A percentile compares a stretch with the other conserved stretches of the same genome.
These are phyloP conservation scores for Chloropicon primus DNA, from an alignment of 139 green algal genomes.

Conservation along the genomic window DNA sequence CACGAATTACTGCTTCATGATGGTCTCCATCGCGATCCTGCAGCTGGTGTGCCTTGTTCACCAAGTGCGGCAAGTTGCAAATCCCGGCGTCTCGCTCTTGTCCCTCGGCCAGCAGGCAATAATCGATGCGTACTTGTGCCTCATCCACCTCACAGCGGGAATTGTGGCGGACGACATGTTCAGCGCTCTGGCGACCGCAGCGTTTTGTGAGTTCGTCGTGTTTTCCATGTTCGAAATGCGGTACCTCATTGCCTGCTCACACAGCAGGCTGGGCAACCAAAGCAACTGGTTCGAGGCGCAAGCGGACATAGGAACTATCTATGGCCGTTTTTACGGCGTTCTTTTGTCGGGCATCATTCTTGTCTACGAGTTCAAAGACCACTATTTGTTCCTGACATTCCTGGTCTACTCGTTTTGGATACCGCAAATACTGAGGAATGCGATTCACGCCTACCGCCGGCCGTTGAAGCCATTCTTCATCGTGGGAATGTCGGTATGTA, in stretches of 20 bases:
- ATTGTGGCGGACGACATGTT: constrained; percentile 72
- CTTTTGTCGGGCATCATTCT: constrained; percentile 28
- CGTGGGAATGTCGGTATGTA: constrained; percentile 45
- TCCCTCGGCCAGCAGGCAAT: constrained; percentile 58
- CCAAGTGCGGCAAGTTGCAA: constrained; percentile 54
- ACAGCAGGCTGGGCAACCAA: not conserved
- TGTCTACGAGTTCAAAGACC: constrained; percentile 22
- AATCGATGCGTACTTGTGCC: constrained; percentile 74
- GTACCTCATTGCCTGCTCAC: constrained; percentile 35
- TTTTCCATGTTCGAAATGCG: constrained; percentile 85
- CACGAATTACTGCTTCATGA: constrained; percentile 57
- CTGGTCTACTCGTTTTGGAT: constrained; percentile 62
- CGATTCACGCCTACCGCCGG: constrained; percentile 29
- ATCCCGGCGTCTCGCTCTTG: constrained; percentile 50
- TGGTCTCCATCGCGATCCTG: constrained; percentile 33
- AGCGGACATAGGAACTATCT: not conserved
- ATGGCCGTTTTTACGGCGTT: constrained; percentile 12
- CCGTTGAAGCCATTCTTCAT: constrained; percentile 49
- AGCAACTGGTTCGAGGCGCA: not conserved
- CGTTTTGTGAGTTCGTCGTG: constrained; percentile 68
- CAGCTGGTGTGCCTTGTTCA: constrained; percentile 57
- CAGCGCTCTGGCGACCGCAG: constrained; percentile 52
- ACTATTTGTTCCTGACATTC: constrained; percentile 19
- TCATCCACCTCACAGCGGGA: constrained; percentile 71
- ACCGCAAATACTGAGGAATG: constrained; percentile 65